Conservation (phyloP, 2,329 filamentous ascomycete species). For the Scytalidium sp. region DNA sequence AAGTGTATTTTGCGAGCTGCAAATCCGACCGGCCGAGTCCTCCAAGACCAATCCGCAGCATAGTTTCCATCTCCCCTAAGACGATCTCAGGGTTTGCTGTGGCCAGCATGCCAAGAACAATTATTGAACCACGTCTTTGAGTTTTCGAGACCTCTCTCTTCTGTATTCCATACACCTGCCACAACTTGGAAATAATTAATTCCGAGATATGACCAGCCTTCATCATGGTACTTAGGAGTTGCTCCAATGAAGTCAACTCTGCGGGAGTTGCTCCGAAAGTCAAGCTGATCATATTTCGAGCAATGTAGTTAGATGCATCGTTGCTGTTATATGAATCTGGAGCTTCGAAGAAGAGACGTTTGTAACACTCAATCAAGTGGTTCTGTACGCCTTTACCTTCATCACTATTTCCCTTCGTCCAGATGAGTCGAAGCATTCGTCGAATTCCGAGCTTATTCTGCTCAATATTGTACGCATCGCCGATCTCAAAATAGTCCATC, state of each 20-base stretch:
- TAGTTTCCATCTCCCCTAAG: conserved; percentile 90
- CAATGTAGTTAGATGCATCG: conserved; percentile 91
- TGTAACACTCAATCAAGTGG: conserved; percentile 96
- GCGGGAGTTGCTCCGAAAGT: conserved; percentile 95
- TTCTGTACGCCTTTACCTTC: conserved; percentile 98
- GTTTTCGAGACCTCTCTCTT: conserved; percentile 89
- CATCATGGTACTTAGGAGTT: conserved; percentile 97
- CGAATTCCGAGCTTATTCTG: conserved; percentile 90
- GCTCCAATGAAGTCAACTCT: conserved; percentile 91
- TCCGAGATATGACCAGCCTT: conserved; percentile 84
- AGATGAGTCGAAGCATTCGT: conserved; percentile 94
- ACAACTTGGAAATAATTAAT: conserved; percentile 84
- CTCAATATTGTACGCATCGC: conserved; percentile 94
- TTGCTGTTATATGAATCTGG: conserved; percentile 84
- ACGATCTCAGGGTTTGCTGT: conserved; percentile 91
- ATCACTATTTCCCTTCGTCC: conserved; percentile 99
- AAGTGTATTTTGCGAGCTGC: conserved; percentile 90
- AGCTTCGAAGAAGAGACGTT: conserved; percentile 91
- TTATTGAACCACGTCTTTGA: conserved; percentile 89
- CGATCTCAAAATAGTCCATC: conserved; percentile 96
- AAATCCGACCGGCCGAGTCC: conserved; percentile 77
- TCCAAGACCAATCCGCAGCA: conserved; percentile 86
- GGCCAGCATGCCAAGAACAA: conserved; percentile 94
- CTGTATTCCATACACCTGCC: conserved; percentile 96
- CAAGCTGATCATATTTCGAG: conserved; percentile 97